Base-by-base conservation (phyloP, 2,329 filamentous ascomycete species). In the Xylariaceae sp. region DNA sequence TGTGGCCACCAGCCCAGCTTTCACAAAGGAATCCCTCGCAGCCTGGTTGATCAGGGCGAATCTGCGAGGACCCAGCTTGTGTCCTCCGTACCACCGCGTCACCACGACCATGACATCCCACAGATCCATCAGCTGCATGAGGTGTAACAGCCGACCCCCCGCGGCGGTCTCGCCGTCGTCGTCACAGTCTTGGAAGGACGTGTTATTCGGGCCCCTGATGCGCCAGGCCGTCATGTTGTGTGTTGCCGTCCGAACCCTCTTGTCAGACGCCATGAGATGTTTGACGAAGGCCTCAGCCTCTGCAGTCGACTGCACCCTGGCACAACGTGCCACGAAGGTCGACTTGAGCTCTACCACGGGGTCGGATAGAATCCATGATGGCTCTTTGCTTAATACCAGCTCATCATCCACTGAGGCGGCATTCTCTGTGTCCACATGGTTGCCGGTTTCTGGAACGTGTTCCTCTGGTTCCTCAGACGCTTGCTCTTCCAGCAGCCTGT, bases 171-270 rank as follows among this genome's bases (percentile, higher is more conserved):
- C 94, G 2, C 94, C 94, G 72, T 99, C 94, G 69, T 99, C 94
- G 68, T 99, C 90, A 71, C 88, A 97, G 74, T 99, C 94, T 73
- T 97, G 92, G 66, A 87, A 91, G 34, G 77, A 77, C 54, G 80
- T 81, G 3, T 78, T 77, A 64, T 75, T 76, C 58, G 78, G 80
- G 0, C 83, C 84, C 35, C 82, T 84, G 57, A 97, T 92, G 9
- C 94, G 84, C 90, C 92, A 97, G 1, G 93, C 93, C 17, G 88
- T 92, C 71, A 99, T 97, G 73, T 97, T 97, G 73, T 99, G 94
- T 61, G 93, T 92, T 3, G 94, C 94, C 51, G 82, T 79, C n/a
- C 91, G 87, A 42, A 91, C 87, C 66, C 89, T 91, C 75, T 89
- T 92, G 74, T 97, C 92, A 7, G 86, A 89, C 4, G 87, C 82